A percentile compares a stretch with the other conserved stretches of the same genome.
Conservation (phyloP, 1,284 basidiomycete genomes). For the Marasmius oreades region DNA sequence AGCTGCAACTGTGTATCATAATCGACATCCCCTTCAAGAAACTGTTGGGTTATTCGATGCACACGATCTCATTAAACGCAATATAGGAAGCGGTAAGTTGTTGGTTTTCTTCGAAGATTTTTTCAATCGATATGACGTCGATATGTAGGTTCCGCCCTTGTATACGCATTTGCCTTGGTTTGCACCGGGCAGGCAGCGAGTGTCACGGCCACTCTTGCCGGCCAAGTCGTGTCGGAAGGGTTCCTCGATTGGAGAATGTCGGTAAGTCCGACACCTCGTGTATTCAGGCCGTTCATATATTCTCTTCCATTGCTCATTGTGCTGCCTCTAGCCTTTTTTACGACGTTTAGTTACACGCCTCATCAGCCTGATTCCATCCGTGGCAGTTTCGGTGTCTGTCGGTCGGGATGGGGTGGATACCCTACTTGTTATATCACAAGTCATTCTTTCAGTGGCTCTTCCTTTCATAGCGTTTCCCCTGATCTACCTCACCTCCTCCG, state of each 20-base stretch:
- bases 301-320: not conserved
- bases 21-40: slow-evolving; percentile 23
- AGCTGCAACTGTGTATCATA: slow-evolving; percentile 53
- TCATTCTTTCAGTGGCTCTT: slow-evolving; percentile 82
- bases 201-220: slow-evolving; percentile 80
- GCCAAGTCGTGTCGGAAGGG: slow-evolving; percentile 82
- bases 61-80: slow-evolving; percentile 54
- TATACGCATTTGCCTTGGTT: slow-evolving; percentile 77
- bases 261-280: slow-evolving; percentile 35
- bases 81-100: slow-evolving; percentile 55
- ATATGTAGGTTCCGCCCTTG: slow-evolving; percentile 53
- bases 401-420: slow-evolving; percentile 77
- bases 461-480: slow-evolving; percentile 80
- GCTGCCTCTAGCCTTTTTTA: slow-evolving; percentile 51
- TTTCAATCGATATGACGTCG: not conserved
- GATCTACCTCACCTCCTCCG: slow-evolving; percentile 53
- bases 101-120: not conserved
- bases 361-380: slow-evolving; percentile 84
- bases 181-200: slow-evolving; percentile 80
- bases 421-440: slow-evolving; percentile 87
- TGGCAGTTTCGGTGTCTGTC: slow-evolving; percentile 73
- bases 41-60: slow-evolving; percentile 68
- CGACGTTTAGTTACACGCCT: slow-evolving; percentile 76
- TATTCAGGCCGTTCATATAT: no score
- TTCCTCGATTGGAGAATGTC: slow-evolving; percentile 81